Evolutionary conservation across 73 alveolate genomes (phyloP).

Genomic region (Tetrahymena malaccensis): DNA sequence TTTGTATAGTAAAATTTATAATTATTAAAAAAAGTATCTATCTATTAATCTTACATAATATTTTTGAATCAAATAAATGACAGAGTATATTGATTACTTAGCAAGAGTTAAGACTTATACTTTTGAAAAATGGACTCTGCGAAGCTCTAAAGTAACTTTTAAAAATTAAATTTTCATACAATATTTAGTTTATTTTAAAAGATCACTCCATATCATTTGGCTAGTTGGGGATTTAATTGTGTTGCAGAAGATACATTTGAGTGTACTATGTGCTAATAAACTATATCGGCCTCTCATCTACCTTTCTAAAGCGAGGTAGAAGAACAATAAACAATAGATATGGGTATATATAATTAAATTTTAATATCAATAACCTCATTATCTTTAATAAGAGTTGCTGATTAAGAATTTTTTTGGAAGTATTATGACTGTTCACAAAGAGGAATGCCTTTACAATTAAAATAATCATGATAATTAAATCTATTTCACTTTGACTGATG

Average conservation of each 20-base stretch:
- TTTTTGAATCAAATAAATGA: neutral
- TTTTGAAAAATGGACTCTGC: neutral
- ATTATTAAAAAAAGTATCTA: neutral
- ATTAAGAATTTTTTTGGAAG: neutral
- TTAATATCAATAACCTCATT: neutral
- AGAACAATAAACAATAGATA: neutral
- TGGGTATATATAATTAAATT: neutral
- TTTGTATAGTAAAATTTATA: neutral
- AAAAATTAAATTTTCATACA: neutral
- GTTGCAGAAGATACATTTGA: neutral
- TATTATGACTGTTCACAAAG: neutral
- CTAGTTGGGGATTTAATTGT: neutral
- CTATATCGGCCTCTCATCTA: neutral
- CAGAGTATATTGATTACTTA: neutral
- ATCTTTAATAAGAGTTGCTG: neutral
- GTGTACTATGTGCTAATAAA: neutral
- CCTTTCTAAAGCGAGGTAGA: neutral
- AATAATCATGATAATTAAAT: neutral
- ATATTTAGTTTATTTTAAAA: neutral
- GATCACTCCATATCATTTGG: neutral
- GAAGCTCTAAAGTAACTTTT: neutral
- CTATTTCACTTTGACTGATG: neutral
- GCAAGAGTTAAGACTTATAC: neutral
- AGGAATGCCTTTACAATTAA: neutral
- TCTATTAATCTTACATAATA: neutral